Base-by-base conservation (phyloP, 768 basidiomycete species). In the Lepiota brunneoincarnata region DNA sequence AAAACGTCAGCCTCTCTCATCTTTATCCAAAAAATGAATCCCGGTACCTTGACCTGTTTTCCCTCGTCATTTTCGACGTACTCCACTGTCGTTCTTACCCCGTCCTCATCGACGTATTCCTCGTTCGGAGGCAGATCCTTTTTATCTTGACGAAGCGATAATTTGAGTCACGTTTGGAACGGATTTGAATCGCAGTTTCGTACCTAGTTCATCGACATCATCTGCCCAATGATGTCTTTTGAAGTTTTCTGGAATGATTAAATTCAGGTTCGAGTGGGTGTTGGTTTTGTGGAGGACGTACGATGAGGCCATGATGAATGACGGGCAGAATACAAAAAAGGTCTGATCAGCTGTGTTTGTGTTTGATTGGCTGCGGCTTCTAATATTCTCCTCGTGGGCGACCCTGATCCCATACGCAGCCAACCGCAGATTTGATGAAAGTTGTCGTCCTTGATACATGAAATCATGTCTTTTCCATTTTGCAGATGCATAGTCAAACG, bases 391-490 rank as follows among this genome's bases (percentile, higher is more conserved):
- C n/a, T n/a, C n/a, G n/a, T n/a, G n/a, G 26, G 6, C 4, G 26
- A 31, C 78, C 5, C 81, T 79, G 35, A 99, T 99, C 3, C 86
- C 87, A 65, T 98, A 99, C 0, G 94, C 93, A 1, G 81, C 81
- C 0, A 93, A 91, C 1, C 97, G 86, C 42, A 99, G 77, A 70
- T 99, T 99, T 3, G 94, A 90, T 0, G 95, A 84, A 6, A 95
- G 28, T 95, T 92, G 64, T 98, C 97, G 64, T 99, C 97, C 67
- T 99, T 99, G 75, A 98, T 97, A 61, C 98, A 98, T 0, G 86
- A 74, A 46, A 97, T 90, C 0, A 77, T 87, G 14, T 81, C 77
- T 71, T 92, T 80, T 17, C 87, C 81, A 59, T 76, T 70, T 46
- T 76, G 76, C 14, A 93, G 69, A 17, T 91, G 86, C 2, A 72